These are phyloP conservation scores for Ascoidea tarda DNA, from an alignment of 805 yeast species.

Conservation along the genomic window DNA sequence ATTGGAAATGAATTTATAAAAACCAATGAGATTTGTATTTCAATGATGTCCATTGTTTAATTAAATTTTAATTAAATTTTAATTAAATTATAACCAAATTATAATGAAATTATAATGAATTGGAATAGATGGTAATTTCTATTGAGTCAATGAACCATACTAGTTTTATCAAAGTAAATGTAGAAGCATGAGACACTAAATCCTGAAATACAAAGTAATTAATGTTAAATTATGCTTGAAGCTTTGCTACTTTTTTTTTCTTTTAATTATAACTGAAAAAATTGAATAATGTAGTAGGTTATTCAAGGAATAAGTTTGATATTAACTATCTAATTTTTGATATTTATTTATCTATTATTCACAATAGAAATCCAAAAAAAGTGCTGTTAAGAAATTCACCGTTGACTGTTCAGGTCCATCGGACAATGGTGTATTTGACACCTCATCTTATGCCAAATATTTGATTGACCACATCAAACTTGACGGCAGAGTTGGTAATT, in stretches of 20 bases:
- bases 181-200: no score
- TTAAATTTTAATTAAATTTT: no score
- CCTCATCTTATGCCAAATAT: conserved; percentile 95
- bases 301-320: not conserved
- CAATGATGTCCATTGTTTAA: no score
- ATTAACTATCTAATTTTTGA: not conserved
- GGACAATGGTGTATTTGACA: conserved; percentile 95
- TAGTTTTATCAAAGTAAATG: no score
- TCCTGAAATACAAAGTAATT: no score
- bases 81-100: no score
- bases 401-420: conserved; percentile 97
- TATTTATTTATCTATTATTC: conserved; percentile 17
- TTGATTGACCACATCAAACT: conserved; percentile 98
- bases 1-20: no score
- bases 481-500: conserved; percentile 92
- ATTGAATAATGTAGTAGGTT: not conserved
- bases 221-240: not conserved
- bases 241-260: not conserved
- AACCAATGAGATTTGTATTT: no score
- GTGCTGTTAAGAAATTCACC: conserved; percentile 72
- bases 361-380: conserved; percentile 72
- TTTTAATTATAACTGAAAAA: no score
- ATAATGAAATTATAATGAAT: no score
- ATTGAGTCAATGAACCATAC: no score
- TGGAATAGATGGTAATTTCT: no score